Evolutionary conservation across 371 early-diverging fungal species (phyloP).

Genomic region (Syncephalastrum monosporum): DNA sequence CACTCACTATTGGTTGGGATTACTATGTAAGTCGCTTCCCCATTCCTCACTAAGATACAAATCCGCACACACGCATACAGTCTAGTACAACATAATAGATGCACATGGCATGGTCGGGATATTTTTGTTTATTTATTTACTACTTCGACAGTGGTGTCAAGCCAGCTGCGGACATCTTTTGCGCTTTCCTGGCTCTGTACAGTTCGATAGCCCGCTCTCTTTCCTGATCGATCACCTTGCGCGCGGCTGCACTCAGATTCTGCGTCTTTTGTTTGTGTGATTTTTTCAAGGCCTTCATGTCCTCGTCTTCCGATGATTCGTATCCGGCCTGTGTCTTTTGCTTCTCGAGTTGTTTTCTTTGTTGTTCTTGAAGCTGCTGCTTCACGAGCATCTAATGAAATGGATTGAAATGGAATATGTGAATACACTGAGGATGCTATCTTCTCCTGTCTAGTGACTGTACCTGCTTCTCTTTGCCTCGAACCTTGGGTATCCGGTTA

Average conservation of each 20-base stretch:
- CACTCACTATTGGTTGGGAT: too few relatives aligned
- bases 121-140: slow-evolving; percentile 7
- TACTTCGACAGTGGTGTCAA: slow-evolving; percentile 21
- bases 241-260: slow-evolving; percentile 46
- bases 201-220: slow-evolving; percentile 42
- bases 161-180: slow-evolving; percentile 34
- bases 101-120: too few relatives aligned
- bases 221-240: slow-evolving; percentile 38
- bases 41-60: too few relatives aligned
- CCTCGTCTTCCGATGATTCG: slow-evolving; percentile 42
- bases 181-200: slow-evolving; percentile 51
- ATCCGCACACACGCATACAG: too few relatives aligned
- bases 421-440: neutral
- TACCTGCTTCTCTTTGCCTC: slow-evolving; percentile 42
- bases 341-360: neutral
- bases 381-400: slow-evolving; percentile 15
- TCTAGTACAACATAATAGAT: too few relatives aligned
- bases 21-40: too few relatives aligned
- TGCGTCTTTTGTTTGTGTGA: slow-evolving; percentile 44
- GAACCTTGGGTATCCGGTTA: slow-evolving; percentile 49
- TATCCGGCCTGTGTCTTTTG: slow-evolving; percentile 26
- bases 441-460: neutral
- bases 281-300: slow-evolving; percentile 47
- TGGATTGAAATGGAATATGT: neutral
- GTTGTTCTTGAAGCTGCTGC: too few relatives aligned